Evolutionary conservation across 257 asterid species (phyloP).

Genomic region (Nicotiana obtusifolia): DNA sequence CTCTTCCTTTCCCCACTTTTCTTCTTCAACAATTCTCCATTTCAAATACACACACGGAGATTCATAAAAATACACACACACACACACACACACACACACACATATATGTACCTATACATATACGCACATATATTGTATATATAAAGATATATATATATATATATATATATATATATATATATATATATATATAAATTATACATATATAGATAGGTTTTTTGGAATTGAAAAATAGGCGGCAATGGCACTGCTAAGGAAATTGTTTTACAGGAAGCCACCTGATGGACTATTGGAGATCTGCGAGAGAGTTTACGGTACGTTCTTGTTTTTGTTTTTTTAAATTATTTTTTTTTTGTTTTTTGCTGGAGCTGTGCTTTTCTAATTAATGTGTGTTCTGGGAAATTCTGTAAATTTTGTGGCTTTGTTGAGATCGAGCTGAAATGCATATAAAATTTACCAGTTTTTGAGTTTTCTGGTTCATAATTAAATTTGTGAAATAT

Average conservation of each 20-base stretch:
- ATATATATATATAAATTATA: neutral
- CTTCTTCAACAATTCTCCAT: constrained; percentile 1
- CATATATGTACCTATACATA: neutral
- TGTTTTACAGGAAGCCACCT: constrained; percentile 85
- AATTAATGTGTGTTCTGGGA: neutral
- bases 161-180: no score
- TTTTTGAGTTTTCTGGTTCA: neutral
- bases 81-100: neutral
- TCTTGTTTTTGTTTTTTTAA: neutral
- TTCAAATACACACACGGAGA: neutral
- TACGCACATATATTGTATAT: neutral
- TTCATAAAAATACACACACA: neutral
- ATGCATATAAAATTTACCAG: neutral
- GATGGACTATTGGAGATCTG: constrained; percentile 89
- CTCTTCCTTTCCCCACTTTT: neutral
- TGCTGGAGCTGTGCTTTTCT: neutral
- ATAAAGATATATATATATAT: neutral
- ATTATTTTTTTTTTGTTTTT: neutral
- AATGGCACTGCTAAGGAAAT: constrained; percentile 63
- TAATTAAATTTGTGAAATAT: neutral
- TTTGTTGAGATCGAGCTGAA: constrained; percentile 1
- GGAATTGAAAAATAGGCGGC: neutral
- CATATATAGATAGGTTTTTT: neutral
- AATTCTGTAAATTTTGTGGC: neutral
- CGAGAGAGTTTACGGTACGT: constrained; percentile 82